Evolutionary conservation across 768 basidiomycete genomes (phyloP).

Genomic region (Leccinum truebloodii): DNA sequence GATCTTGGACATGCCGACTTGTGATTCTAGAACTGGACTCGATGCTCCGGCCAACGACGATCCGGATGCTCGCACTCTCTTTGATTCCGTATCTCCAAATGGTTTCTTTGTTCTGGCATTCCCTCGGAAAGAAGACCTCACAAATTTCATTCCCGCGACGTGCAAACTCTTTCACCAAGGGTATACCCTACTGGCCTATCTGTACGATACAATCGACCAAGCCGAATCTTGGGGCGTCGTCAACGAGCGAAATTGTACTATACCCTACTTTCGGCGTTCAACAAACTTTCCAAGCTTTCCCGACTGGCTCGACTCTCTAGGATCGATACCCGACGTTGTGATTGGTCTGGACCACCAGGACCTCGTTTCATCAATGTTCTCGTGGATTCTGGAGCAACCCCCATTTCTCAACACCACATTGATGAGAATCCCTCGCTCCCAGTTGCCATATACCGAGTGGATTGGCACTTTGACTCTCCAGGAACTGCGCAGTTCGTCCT

Average conservation of each 20-base stretch:
- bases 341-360: slow-evolving; percentile 36
- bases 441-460: slow-evolving; percentile 59
- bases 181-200: slow-evolving; percentile 31
- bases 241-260: slow-evolving; percentile 17
- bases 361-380: slow-evolving; percentile 20
- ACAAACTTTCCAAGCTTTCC: slow-evolving; percentile 11
- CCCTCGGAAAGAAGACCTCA: slow-evolving; percentile 36
- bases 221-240: slow-evolving; percentile 3
- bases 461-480: slow-evolving; percentile 55
- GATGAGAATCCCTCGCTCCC: slow-evolving; percentile 47
- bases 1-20: slow-evolving; percentile 3
- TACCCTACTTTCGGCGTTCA: slow-evolving; percentile 20
- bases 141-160: slow-evolving; percentile 31
- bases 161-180: slow-evolving; percentile 38
- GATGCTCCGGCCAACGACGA: background rate
- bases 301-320: slow-evolving; percentile 36
- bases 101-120: slow-evolving; percentile 39
- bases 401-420: slow-evolving; percentile 33
- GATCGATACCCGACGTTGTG: slow-evolving; percentile 33
- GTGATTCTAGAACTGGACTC: background rate
- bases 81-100: slow-evolving; percentile 1
- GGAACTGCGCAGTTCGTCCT: slow-evolving; percentile 40
- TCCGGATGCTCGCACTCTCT: background rate
- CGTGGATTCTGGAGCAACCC: slow-evolving; percentile 21
- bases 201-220: slow-evolving; percentile 28